phyloP scores from a whole-genome alignment of 2,329 filamentous ascomycete species.

The Ceratocystis diversiconidia region DNA sequence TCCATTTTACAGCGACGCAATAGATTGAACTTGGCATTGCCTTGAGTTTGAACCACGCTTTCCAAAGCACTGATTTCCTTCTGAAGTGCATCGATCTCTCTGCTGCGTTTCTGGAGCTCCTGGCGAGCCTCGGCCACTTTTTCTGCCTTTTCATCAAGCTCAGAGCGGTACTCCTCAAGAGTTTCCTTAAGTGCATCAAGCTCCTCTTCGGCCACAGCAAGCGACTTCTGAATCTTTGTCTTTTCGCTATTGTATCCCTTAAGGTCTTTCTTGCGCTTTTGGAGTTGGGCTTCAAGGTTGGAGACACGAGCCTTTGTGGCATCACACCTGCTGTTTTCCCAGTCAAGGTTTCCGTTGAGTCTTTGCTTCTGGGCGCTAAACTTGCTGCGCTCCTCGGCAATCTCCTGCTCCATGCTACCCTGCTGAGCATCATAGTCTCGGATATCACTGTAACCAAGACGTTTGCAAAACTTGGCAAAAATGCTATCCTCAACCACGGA shows the following conservation, averaged over 20 bases:
- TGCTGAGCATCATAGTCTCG: constrained; percentile 89
- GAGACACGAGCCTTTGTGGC: constrained; percentile 55
- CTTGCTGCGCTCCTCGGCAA: constrained; percentile 69
- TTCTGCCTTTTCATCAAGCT: constrained; percentile 55
- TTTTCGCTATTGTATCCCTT: constrained; percentile 58
- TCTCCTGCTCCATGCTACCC: constrained; percentile 81
- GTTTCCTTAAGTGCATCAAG: constrained; percentile 61
- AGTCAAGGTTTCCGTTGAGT: constrained; percentile 47
- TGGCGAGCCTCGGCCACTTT: constrained; percentile 64
- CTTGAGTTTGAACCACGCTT: constrained; percentile 71
- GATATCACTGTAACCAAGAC: constrained; percentile 76
- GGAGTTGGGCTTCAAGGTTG: constrained; percentile 49
- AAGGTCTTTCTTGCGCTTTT: constrained; percentile 55
- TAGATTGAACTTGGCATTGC: constrained; percentile 67
- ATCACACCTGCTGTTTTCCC: constrained; percentile 38
- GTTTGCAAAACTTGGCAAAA: constrained; percentile 71
- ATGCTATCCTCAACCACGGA: constrained; percentile 75
- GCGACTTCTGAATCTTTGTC: constrained; percentile 55
- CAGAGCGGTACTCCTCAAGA: constrained; percentile 52
- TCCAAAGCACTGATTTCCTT: constrained; percentile 70
- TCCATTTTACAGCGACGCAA: constrained; percentile 85
- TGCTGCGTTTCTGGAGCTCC: constrained; percentile 71
- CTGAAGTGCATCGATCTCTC: constrained; percentile 59
- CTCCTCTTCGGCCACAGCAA: constrained; percentile 60
- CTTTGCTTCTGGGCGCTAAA: constrained; percentile 75